Conservation (phyloP, 495 filamentous ascomycete species). For the Penicillium cinerascens region DNA sequence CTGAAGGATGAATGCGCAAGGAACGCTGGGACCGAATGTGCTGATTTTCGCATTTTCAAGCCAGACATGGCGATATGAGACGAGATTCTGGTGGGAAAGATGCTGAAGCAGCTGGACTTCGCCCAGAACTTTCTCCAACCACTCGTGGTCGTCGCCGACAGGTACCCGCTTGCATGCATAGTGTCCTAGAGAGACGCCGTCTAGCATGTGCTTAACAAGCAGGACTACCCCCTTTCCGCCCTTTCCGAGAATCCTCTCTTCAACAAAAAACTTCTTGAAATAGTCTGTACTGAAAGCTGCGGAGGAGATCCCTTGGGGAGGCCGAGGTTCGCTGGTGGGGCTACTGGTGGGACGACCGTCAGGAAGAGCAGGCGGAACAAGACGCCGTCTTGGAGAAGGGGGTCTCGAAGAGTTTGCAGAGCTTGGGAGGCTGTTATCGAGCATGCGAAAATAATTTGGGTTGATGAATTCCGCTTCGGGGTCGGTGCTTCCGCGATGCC, state of each 20-base stretch:
- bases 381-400: slow-evolving; percentile 50
- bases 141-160: slow-evolving; percentile 90
- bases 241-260: slow-evolving; percentile 77
- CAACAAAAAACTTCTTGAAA: slow-evolving; percentile 87
- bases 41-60: slow-evolving; percentile 83
- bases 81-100: slow-evolving; percentile 90
- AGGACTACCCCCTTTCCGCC: slow-evolving; percentile 94
- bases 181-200: slow-evolving; percentile 78
- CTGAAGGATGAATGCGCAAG: slow-evolving; percentile 94
- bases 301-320: slow-evolving; percentile 67
- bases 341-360: slow-evolving; percentile 30
- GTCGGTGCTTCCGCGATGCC: slow-evolving; percentile 29
- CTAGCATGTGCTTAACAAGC: slow-evolving; percentile 84
- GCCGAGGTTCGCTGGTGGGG: slow-evolving; percentile 50
- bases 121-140: slow-evolving; percentile 88
- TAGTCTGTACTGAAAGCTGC: slow-evolving; percentile 88
- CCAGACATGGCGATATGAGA: slow-evolving; percentile 96
- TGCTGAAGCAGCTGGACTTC: slow-evolving; percentile 92
- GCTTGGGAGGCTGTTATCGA: slow-evolving; percentile 59
- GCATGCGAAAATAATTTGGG: slow-evolving; percentile 91
- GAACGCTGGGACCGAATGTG: slow-evolving; percentile 84
- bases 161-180: slow-evolving; percentile 98
- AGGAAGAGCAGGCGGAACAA: slow-evolving; percentile 46
- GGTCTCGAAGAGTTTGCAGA: slow-evolving; percentile 47
- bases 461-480: slow-evolving; percentile 69